These are phyloP conservation scores for Euryodendron excelsum DNA, from an alignment of 148 eudicot genomes.

Conservation along the genomic window DNA sequence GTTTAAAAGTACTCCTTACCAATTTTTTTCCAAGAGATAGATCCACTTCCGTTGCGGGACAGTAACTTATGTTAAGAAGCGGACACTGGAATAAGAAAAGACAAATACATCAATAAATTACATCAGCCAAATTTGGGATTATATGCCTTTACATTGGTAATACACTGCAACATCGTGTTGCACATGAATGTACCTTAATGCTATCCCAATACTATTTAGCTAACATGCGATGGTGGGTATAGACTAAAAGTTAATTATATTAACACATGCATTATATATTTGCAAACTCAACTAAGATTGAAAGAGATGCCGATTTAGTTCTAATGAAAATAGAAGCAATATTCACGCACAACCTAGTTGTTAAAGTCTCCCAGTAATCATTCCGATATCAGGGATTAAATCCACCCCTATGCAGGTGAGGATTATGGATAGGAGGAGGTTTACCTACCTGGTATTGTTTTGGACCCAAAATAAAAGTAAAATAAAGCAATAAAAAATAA, in stretches of 20 bases:
- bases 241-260: neutral
- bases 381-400: neutral
- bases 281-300: neutral
- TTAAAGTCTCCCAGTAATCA: neutral
- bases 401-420: neutral
- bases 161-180: neutral
- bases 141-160: neutral
- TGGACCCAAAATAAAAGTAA: neutral
- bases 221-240: neutral
- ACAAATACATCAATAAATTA: neutral
- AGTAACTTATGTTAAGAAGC: slow-evolving; percentile 80
- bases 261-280: neutral
- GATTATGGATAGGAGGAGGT: neutral
- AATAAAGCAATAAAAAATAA: too few species aligned
- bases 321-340: neutral
- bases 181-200: neutral
- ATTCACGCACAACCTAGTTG: neutral
- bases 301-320: neutral
- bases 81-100: slow-evolving; percentile 66
- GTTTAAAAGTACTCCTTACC: slow-evolving; percentile 41
- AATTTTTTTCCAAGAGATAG: slow-evolving; percentile 64
- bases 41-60: slow-evolving; percentile 82
- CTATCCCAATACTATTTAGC: neutral
- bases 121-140: neutral
- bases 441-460: neutral